These are phyloP conservation scores for Xylaria sp. DNA, from an alignment of 2,329 filamentous ascomycete species.

Conservation along the genomic window DNA sequence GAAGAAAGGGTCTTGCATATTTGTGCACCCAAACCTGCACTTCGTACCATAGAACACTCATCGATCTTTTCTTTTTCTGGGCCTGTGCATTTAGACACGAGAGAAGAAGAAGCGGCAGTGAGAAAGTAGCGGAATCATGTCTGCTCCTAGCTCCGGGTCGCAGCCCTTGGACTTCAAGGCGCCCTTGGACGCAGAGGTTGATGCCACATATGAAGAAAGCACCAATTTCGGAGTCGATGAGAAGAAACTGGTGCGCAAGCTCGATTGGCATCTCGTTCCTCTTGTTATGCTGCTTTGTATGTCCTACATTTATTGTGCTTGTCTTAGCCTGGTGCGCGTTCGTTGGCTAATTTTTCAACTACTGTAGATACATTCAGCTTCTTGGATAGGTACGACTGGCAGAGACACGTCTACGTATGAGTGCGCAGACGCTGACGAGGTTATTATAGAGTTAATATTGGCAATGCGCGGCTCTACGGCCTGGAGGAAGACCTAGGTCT, in stretches of 20 bases:
- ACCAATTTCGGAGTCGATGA: slow-evolving; percentile 54
- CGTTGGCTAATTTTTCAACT: slow-evolving; percentile 4
- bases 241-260: slow-evolving; percentile 69
- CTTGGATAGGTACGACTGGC: slow-evolving; percentile 68
- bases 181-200: slow-evolving; percentile 26
- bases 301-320: slow-evolving; percentile 16
- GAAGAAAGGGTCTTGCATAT: background rate
- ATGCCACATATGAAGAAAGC: slow-evolving; percentile 29
- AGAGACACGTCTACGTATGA: background rate
- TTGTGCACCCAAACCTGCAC: background rate
- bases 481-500: slow-evolving; percentile 72
- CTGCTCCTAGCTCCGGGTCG: slow-evolving; percentile 32
- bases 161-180: slow-evolving; percentile 39
- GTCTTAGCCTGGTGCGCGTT: background rate
- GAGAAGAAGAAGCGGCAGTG: background rate
- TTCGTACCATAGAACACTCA: background rate
- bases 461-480: slow-evolving; percentile 74
- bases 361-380: slow-evolving; percentile 74
- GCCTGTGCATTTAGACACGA: background rate
- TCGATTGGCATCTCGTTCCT: slow-evolving; percentile 73
- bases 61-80: background rate
- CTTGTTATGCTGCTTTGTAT: slow-evolving; percentile 71
- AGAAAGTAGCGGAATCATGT: slow-evolving; percentile 13
- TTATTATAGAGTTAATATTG: slow-evolving; percentile 71
- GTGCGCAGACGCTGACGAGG: slow-evolving; percentile 7